Evolutionary conservation across 192 early-diverging fungal genomes (phyloP), one percentile per base, ranked within the genome.

Genomic region (Podila epigama): DNA sequence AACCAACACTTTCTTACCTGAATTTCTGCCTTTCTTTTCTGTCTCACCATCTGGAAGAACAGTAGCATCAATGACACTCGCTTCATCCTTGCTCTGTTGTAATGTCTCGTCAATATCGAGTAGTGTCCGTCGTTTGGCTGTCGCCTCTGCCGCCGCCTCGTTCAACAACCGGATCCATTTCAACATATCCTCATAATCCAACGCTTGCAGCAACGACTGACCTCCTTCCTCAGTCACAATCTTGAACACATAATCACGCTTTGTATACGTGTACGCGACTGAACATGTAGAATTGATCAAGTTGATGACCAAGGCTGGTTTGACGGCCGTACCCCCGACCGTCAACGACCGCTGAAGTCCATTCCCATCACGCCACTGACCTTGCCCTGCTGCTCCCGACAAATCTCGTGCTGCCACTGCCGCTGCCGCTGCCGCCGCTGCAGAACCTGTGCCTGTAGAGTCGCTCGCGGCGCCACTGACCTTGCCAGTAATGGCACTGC

Each of bases 211-310:
- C 40, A 93, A 51, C 29, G 90, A 93, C 82, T 92, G 90, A 0
- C 87, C 92, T 12, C 92, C 92, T 83, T 93, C 92, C 55, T 93
- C 92, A 5, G 88, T 93, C 35, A 91, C 85, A 61, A 93, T 85
- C 25, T 90, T 90, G 71, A 93, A 93, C n/a, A 93, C 90, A 79
- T 78, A 89, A 37, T 90, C 89, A 32, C 89, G 85, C 62, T 91
- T 90, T 0, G 86, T 85, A 56, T 90, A 87, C 5, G 83, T 84
- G 53, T 86, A 84, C 41, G 89, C 90, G 16, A 89, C 82, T 3
- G 88, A 86, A 15, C 86, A 89, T n/a, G 88, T 89, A 5, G 90
- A 90, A 71, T 92, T 91, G 78, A 93, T 91, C 52, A 92, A 69
- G 58, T 91, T 93, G 81, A 93, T 89, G 22, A 93, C 92, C 13